These are phyloP conservation scores for Yamadazyma blattariae DNA, from an alignment of 1,139 yeast genomes.

Conservation along the genomic window DNA sequence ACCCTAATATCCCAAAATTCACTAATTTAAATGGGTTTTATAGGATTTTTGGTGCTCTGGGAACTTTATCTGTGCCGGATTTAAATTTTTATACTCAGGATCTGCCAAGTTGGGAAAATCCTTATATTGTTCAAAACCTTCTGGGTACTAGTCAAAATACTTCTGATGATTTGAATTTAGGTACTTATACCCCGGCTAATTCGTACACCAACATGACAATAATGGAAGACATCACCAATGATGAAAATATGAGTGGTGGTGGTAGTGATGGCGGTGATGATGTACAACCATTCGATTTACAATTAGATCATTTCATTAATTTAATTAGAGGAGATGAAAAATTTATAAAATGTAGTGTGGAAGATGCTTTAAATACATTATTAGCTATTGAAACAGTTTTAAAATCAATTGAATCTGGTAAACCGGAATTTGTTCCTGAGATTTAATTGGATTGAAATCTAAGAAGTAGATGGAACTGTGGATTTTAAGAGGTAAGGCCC, in stretches of 20 bases:
- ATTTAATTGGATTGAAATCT: background rate
- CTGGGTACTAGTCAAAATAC: background rate
- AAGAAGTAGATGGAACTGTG: slow-evolving; percentile 1
- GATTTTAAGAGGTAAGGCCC: too few species aligned
- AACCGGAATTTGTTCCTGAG: slow-evolving; percentile 22
- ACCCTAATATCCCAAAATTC: slow-evolving; percentile 33
- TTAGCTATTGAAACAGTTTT: slow-evolving; percentile 41
- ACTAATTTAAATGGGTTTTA: slow-evolving; percentile 30
- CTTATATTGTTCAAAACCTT: slow-evolving; percentile 24
- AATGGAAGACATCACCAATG: background rate
- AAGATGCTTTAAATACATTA: slow-evolving; percentile 39
- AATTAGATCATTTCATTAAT: slow-evolving; percentile 34
- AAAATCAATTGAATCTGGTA: slow-evolving; percentile 32
- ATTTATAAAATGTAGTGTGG: slow-evolving; percentile 32
- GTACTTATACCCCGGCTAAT: slow-evolving; percentile 4
- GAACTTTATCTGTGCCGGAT: slow-evolving; percentile 39
- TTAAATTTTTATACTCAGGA: slow-evolving; percentile 32
- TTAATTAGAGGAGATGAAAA: slow-evolving; percentile 31
- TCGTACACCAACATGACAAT: slow-evolving; percentile 3
- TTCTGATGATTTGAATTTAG: background rate
- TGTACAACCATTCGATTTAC: slow-evolving; percentile 31
- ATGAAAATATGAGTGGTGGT: slow-evolving; percentile 1
- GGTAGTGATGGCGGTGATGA: slow-evolving; percentile 9
- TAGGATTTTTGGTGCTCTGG: slow-evolving; percentile 34
- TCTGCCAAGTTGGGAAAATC: slow-evolving; percentile 28